A percentile compares a stretch with the other conserved stretches of the same genome.
phyloP scores from a whole-genome alignment of 805 yeast genomes.

The Candida ficus region DNA sequence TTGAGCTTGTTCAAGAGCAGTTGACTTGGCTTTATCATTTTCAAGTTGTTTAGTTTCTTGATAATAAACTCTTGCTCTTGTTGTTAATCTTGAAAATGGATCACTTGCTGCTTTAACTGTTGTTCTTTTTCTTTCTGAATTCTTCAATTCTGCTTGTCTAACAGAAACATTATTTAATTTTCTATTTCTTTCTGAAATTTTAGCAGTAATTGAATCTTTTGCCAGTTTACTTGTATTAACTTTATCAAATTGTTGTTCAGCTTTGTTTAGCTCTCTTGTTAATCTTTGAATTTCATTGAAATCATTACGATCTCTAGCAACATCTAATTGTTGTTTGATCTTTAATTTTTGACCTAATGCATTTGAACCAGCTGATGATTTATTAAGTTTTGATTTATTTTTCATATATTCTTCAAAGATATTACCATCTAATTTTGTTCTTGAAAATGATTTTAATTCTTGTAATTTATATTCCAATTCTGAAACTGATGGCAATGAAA shows the following conservation, averaged over 20 bases:
- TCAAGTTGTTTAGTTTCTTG: constrained; percentile 47
- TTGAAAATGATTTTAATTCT: constrained; percentile 58
- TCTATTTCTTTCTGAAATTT: constrained; percentile 55
- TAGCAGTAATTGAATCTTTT: constrained; percentile 23
- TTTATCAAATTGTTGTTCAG: constrained; percentile 34
- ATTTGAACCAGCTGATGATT: constrained; percentile 57
- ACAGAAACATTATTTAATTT: constrained; percentile 71
- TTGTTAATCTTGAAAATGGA: constrained; percentile 87
- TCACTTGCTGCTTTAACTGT: constrained; percentile 43
- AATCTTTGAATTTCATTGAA: constrained; percentile 38
- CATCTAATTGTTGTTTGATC: constrained; percentile 66
- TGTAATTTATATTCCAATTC: constrained; percentile 60
- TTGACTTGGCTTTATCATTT: constrained; percentile 52
- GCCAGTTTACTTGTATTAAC: constrained; percentile 28
- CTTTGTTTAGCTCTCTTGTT: constrained; percentile 25
- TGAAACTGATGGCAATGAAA: constrained; percentile 54
- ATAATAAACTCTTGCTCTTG: constrained; percentile 81
- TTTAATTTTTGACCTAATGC: constrained; percentile 72
- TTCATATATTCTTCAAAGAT: constrained; percentile 77
- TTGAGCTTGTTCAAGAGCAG: constrained; percentile 43
- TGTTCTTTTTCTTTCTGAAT: constrained; percentile 49
- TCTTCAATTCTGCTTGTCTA: constrained; percentile 71
- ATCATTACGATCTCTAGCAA: constrained; percentile 52
- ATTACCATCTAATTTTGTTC: constrained; percentile 60
- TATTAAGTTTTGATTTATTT: constrained; percentile 59